phyloP scores from a whole-genome alignment of 75 land plant species.

The Picea sitchensis region DNA sequence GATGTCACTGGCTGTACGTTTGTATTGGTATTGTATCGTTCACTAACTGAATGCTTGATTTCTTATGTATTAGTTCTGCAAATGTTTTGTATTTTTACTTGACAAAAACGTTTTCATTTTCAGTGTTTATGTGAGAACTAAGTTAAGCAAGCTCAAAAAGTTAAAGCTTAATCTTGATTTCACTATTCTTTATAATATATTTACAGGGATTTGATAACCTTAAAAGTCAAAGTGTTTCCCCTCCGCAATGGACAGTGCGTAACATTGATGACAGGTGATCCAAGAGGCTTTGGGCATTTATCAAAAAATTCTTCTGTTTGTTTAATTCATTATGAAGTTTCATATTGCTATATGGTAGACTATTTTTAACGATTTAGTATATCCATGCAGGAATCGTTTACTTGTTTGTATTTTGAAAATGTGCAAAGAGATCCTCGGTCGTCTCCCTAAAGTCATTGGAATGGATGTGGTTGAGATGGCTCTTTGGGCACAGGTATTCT shows the following conservation, averaged over 20 bases:
- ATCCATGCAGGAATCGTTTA: slow-evolving; percentile 73
- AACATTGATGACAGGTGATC: slow-evolving; percentile 89
- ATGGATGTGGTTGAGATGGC: slow-evolving; percentile 99
- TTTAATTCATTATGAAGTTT: neutral
- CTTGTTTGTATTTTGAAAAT: slow-evolving; percentile 76
- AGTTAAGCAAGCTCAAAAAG: too few species aligned
- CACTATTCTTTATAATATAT: neutral
- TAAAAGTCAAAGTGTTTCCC: slow-evolving; percentile 89
- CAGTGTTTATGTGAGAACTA: too few species aligned
- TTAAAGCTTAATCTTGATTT: too few species aligned
- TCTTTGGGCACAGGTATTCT: slow-evolving; percentile 96
- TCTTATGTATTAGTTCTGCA: neutral
- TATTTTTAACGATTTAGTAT: neutral
- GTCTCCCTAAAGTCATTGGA: slow-evolving; percentile 93
- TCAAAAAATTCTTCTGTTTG: neutral
- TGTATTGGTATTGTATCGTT: slow-evolving; percentile 50
- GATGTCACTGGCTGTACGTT: slow-evolving; percentile 91
- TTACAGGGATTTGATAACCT: slow-evolving; percentile 96
- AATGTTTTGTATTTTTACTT: too few species aligned
- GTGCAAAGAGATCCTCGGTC: slow-evolving; percentile 86
- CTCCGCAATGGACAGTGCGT: slow-evolving; percentile 99
- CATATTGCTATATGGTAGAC: neutral
- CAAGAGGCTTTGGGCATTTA: neutral
- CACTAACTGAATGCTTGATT: neutral
- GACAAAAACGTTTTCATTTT: too few species aligned